Evolutionary conservation across 1,139 yeast genomes (phyloP).

Genomic region (Yamadazyma oceani): DNA sequence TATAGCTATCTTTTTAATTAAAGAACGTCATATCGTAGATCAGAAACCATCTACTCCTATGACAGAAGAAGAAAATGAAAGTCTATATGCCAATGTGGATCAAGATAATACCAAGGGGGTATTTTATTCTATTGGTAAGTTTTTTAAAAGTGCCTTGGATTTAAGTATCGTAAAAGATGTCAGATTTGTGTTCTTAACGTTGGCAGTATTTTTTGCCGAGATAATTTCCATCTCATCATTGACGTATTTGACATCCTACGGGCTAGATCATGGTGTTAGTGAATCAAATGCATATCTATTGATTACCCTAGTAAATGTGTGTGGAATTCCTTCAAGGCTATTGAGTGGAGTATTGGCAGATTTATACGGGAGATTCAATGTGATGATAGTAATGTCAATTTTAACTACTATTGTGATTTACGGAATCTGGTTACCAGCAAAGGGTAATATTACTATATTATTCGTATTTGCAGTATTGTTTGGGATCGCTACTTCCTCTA

Average conservation of each 20-base stretch:
- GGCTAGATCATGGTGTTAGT: slow-evolving; percentile 41
- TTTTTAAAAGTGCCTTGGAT: slow-evolving; percentile 35
- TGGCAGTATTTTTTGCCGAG: slow-evolving; percentile 49
- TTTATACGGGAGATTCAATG: slow-evolving; percentile 50
- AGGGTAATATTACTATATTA: slow-evolving; percentile 18
- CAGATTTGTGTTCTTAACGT: slow-evolving; percentile 36
- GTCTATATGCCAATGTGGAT: background rate
- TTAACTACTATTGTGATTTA: slow-evolving; percentile 40
- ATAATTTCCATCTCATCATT: slow-evolving; percentile 49
- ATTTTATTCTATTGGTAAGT: slow-evolving; percentile 7
- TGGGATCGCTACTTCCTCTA: slow-evolving; percentile 32
- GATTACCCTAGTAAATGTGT: slow-evolving; percentile 45
- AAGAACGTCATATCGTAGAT: slow-evolving; percentile 31
- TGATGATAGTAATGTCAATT: slow-evolving; percentile 43
- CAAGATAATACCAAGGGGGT: background rate
- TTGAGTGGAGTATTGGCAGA: slow-evolving; percentile 52
- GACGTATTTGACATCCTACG: slow-evolving; percentile 54
- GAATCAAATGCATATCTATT: slow-evolving; percentile 43
- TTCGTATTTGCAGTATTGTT: slow-evolving; percentile 28
- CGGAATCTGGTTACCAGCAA: slow-evolving; percentile 48
- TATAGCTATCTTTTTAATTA: slow-evolving; percentile 40
- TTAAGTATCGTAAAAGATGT: slow-evolving; percentile 42
- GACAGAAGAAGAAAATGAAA: slow-evolving; percentile 1
- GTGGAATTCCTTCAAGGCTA: slow-evolving; percentile 49
- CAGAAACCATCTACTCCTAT: background rate